Conservation (phyloP, 345 rosid species). For the thale cress (Arabidopsis thaliana) region TAIR10.1 NC_003074.8:11189001-11189500, state of each 20-base stretch:
- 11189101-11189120: slow-evolving; percentile 64
- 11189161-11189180: slow-evolving; percentile 81
- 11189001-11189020: slow-evolving; percentile 59
- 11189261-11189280: slow-evolving; percentile 86
- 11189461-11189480: slow-evolving; percentile 80
- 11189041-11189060: slow-evolving; percentile 66
- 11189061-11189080: slow-evolving; percentile 73
- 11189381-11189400: slow-evolving; percentile 65
- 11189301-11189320: slow-evolving; percentile 63
- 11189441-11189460: slow-evolving; percentile 82
- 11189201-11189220: slow-evolving; percentile 70
- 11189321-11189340: slow-evolving; percentile 58
- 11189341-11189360: slow-evolving; percentile 69
- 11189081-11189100: slow-evolving; percentile 53
- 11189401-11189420: slow-evolving; percentile 57
- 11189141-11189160: slow-evolving; percentile 74
- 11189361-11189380: slow-evolving; percentile 84
- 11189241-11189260: slow-evolving; percentile 75
- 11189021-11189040: slow-evolving; percentile 63
- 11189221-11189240: slow-evolving; percentile 65
- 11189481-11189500: slow-evolving; percentile 71
- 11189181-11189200: slow-evolving; percentile 60
- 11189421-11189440: slow-evolving; percentile 84
- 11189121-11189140: slow-evolving; percentile 67
- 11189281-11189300: slow-evolving; percentile 79